These are phyloP conservation scores for Candida palmyrensis DNA, from an alignment of 805 yeast genomes.

Conservation along the genomic window DNA sequence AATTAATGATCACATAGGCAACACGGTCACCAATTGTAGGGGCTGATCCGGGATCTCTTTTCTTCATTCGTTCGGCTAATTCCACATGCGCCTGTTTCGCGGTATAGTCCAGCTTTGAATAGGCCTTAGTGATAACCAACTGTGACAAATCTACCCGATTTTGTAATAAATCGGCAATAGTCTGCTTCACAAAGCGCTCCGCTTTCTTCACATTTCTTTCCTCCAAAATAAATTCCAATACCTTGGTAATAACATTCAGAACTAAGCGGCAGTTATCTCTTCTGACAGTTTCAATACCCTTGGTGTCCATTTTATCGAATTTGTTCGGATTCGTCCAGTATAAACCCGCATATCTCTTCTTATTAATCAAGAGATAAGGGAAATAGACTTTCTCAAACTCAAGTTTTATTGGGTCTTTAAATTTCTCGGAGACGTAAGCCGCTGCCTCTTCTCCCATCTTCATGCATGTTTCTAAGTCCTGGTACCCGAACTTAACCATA, in stretches of 20 bases:
- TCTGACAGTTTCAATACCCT: constrained; percentile 97
- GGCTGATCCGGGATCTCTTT: constrained; percentile 96
- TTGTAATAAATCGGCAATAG: constrained; percentile 86
- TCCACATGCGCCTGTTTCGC: constrained; percentile 98
- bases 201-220: constrained; percentile 86
- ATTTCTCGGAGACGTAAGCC: constrained; percentile 69
- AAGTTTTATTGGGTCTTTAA: constrained; percentile 81
- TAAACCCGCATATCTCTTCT: constrained; percentile 94
- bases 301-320: constrained; percentile 95
- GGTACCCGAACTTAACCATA: constrained; percentile 93
- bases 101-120: constrained; percentile 85
- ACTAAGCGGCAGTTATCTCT: constrained; percentile 96
- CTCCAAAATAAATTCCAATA: constrained; percentile 76
- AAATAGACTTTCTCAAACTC: constrained; percentile 96
- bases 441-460: constrained; percentile 93
- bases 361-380: constrained; percentile 90
- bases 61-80: constrained; percentile 90
- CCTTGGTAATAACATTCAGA: constrained; percentile 90
- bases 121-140: constrained; percentile 87
- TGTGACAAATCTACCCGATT: constrained; percentile 90
- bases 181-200: constrained; percentile 74
- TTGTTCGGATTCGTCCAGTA: constrained; percentile 94
- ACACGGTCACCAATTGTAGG: constrained; percentile 97
- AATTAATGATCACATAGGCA: constrained; percentile 83
- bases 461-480: constrained; percentile 82